Base-by-base conservation (phyloP, 1,139 yeast species). In the Lodderomyces orthopsilosis region DNA sequence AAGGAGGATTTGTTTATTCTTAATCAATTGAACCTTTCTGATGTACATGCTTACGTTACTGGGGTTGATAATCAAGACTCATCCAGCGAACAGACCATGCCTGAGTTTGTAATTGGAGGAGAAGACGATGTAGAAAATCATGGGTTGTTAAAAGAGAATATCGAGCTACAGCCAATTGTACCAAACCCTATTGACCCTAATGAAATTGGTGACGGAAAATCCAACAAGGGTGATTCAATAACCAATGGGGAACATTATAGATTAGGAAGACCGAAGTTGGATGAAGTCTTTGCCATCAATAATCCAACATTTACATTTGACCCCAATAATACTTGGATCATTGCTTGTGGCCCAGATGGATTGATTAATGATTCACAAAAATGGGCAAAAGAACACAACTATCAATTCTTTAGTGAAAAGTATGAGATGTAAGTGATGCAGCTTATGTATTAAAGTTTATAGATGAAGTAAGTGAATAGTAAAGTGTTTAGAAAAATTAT, bases 291-390 rank as follows among this genome's bases (percentile, higher is more conserved):
- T 21, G 56, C 54, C 2, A 51, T 59, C 4, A 52, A 70, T 1
- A 51, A 56, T 18, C 47, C 57, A 10, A 40, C 47, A 8, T 50
- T 51, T 6, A 59, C 65, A 2, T 57, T 54, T 2, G 70, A 62
- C 37, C 51, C 56, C 15, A 62, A 60, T 2, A 63, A 66, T 38
- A 63, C 64, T 41, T 82, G 85, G 83, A 66, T 84, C 0, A 62
- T 85, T n/a, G 78, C 87, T 0, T 85, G 94, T 63, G 95, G 95
- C 0, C 89, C 91, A 0, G 62, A 61, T 1, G 52, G 69, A 0
- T 62, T 87, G 46, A 77, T 82, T 15, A 35, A 50, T 1, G 81
- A 78, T 18, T 77, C 76, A n/a, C 52, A 61, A 38, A 42, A 36
- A 1, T 72, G 81, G 71, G 76, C 85, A 0, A 52, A 50, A 2